Base-by-base conservation (phyloP, 1,284 basidiomycete genomes). In the Moniliella sp. region DNA sequence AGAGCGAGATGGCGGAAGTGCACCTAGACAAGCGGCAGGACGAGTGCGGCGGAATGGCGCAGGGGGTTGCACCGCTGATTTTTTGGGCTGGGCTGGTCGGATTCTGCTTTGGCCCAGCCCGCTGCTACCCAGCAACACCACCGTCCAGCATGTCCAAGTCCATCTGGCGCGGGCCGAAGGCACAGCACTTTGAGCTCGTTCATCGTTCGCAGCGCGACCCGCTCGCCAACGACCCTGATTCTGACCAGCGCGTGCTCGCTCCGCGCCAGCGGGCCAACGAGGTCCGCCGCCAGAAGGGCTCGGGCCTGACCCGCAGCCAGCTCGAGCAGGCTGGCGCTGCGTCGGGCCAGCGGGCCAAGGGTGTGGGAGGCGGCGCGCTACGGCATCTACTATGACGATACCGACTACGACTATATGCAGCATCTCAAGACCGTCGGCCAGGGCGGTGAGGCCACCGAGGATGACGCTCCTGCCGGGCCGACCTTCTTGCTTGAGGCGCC, bases 321-420 rank as follows among this genome's bases (percentile, higher is more conserved):
- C 29, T 36, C 43, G 27, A n/a, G n/a, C n/a, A n/a, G 36, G 29
- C 15, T 9, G n/a, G n/a, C n/a, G n/a, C n/a, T n/a, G 37, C 39
- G 36, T 36, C 37, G 28, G 30, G 42, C 8, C 35, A 43, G 25
- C 34, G 48, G 2, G 13, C 13, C 27, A 67, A 69, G 32, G n/a
- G 63, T 68, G 39, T 88, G 86, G 35, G 80, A 97, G 65, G 91
- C 91, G 0, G 68, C 80, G 3, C 59, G 73, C 14, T 88, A 94
- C 61, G 88, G 84, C 8, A 67, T 99, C 53, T 84, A 83, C 64
- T 97, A 73, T 65, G 86, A 97, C 64, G 88, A 99, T 56, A 80
- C 81, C 11, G 71, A 81, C 35, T 99, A 99, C 66, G 81, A 99
- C 62, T 99, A 99, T 66, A 88, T 94, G 81, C 78, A 88, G 63